Base-by-base conservation (phyloP, 345 rosid genomes). In the Odontarrhena argentea region DNA sequence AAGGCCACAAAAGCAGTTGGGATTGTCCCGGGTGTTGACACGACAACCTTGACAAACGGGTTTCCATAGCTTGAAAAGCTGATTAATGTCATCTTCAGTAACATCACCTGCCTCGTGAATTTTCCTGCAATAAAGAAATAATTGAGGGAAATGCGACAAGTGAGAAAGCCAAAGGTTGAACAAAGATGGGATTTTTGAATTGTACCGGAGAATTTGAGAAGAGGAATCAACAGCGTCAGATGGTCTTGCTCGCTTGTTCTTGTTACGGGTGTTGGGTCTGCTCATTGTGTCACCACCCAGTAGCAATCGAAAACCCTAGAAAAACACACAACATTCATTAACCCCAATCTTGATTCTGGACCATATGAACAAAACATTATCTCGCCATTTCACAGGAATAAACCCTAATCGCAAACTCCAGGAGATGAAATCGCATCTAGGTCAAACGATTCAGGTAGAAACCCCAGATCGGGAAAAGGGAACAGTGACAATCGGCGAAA, bases 21-120 rank as follows among this genome's bases (percentile, higher is more conserved):
- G 99, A 49, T 91, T 91, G 67, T 94, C 97, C 60, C 87, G 90
- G 43, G 88, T 81, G 76, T 91, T 94, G 30, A 91, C 85, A 46
- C 96, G 95, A 74, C 99, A 94, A 18, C 99, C 95, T 76, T 88
- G 96, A 78, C 99, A 94, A 69, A 83, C 75, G 9, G 92, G 96
- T 68, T 94, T 94, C 38, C 68, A 72, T 36, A 86, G 78, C 85
- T 77, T 85, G 79, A 83, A 94, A 41, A 94, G 79, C 68, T 84
- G 86, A 45, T 83, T 80, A 61, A 94, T 59, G 74, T 85, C 91
- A 30, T 80, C 85, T 26, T 81, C 81, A 13, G 86, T 82, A 40
- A 88, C 70, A 66, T 81, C 84, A 55, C 87, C 78, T 0, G 84
- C 70, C 30, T 81, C 80, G 73, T 91, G 91, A 59, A 94, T 81